These are phyloP conservation scores for Eucalyptus lansdowneana DNA, from an alignment of 345 rosid genomes.

Conservation along the genomic window DNA sequence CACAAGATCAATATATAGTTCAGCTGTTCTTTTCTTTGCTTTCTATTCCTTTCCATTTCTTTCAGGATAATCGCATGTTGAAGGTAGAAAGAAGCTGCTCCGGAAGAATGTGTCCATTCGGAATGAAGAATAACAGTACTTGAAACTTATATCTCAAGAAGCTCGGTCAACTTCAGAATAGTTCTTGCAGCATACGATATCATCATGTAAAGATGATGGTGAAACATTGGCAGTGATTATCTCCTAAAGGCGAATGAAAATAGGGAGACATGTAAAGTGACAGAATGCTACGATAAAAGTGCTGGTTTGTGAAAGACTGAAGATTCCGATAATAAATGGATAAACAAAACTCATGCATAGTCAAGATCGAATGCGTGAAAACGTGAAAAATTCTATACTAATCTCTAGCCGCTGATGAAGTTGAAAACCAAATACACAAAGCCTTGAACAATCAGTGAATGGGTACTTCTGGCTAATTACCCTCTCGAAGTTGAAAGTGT, in stretches of 20 bases:
- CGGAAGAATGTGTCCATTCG: neutral
- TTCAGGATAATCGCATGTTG: neutral
- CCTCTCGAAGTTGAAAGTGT: too few species aligned
- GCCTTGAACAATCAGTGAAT: too few species aligned
- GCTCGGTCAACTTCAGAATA: too few species aligned
- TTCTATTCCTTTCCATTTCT: neutral
- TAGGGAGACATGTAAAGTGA: neutral
- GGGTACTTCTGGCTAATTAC: too few species aligned
- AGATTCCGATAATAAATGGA: too few species aligned
- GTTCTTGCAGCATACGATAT: neutral
- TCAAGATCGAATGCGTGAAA: too few species aligned
- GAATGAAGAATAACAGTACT: neutral
- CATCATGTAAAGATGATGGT: neutral
- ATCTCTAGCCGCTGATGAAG: too few species aligned
- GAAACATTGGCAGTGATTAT: neutral
- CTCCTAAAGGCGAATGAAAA: neutral
- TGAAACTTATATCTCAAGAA: neutral
- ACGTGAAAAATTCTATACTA: too few species aligned
- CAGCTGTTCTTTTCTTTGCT: neutral
- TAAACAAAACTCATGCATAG: too few species aligned
- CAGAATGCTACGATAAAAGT: neutral
- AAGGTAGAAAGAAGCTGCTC: neutral
- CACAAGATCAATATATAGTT: neutral
- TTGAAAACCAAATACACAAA: too few species aligned
- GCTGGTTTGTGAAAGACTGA: too few species aligned